Base-by-base conservation (phyloP, 208 protist species). In the Trypanosoma cruzi region DNA sequence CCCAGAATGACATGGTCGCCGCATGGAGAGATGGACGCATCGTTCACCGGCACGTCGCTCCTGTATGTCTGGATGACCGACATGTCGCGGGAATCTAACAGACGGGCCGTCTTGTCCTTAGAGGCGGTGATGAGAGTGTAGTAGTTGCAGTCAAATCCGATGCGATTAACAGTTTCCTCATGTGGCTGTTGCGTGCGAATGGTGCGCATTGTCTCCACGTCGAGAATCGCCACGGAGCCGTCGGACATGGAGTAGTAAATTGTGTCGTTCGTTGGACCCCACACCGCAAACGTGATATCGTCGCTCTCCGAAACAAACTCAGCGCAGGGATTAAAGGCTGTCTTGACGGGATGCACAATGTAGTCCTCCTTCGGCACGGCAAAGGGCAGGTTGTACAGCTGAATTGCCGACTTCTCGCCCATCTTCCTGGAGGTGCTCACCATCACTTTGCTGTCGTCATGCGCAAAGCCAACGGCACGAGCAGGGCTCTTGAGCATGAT, bases 41-140 rank as follows among this genome's bases (percentile, higher is more conserved):
- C 91, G 84, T 99, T 99, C 64, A 99, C 91, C 18, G 97, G 97
- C 31, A 93, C 87, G 61, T 97, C 96, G 58, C 94, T 97, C 67
- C 97, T 85, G 90, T 98, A 99, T 16, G 87, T 96, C 79, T 99
- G 96, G 20, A 99, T 82, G 26, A 88, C 68, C 73, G 88, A 77
- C 53, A 99, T 73, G 50, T 98, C 95, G 56, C 94, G 83, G 34
- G 89, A 91, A 78, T 99, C 98, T 67, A 98, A 85, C 36, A 99
- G 84, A 81, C 93, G 94, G 40, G 97, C 90, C 31, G 96, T 98
- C 68, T 90, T 86, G 82, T 99, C 98, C 50, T 86, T 92, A 34
- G 94, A 98, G 28, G 95, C 89, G 36, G 96, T 98, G 70, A 98
- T 91, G 44, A 99, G 86, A 37, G 86, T 89, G 55, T 93, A 84